Evolutionary conservation across 306 rosid species (phyloP).

Genomic region (Pterocarpus macrocarpus): DNA sequence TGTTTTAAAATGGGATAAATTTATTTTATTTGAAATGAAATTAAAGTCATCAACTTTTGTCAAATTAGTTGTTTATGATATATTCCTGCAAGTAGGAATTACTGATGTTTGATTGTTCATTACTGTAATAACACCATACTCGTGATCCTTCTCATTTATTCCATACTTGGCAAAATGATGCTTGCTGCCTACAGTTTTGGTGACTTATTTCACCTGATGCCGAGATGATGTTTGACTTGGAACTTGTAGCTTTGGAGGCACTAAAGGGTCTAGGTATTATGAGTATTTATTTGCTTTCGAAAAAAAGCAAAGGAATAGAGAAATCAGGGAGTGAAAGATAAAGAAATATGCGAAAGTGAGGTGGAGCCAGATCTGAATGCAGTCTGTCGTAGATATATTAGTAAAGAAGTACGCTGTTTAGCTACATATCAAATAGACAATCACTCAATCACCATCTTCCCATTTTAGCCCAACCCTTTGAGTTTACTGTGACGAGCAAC

Average conservation of each 20-base stretch:
- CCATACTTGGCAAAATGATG: conserved; percentile 72
- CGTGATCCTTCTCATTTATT: conserved; percentile 73
- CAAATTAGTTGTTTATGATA: conserved; percentile 46
- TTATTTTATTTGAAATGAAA: too few species aligned
- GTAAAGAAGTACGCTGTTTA: background rate
- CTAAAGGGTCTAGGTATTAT: conserved; percentile 55
- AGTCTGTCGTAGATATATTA: conserved; percentile 44
- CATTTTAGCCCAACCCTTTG: background rate
- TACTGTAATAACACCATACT: conserved; percentile 45
- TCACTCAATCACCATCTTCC: background rate
- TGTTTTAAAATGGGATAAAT: too few species aligned
- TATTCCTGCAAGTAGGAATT: conserved; percentile 69
- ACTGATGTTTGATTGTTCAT: conserved; percentile 70
- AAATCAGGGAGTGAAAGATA: conserved; percentile 59
- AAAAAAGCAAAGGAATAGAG: conserved; percentile 65
- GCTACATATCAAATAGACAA: background rate
- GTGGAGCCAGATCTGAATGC: conserved; percentile 92
- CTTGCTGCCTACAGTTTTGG: conserved; percentile 95
- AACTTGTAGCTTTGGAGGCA: conserved; percentile 70
- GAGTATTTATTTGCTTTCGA: conserved; percentile 56
- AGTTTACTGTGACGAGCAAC: background rate
- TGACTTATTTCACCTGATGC: conserved; percentile 86
- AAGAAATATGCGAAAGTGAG: conserved; percentile 71
- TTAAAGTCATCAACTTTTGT: too few species aligned
- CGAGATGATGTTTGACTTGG: conserved; percentile 97